These are phyloP conservation scores for Kwoniella sp. DNA, from an alignment of 768 basidiomycete genomes.

Conservation along the genomic window DNA sequence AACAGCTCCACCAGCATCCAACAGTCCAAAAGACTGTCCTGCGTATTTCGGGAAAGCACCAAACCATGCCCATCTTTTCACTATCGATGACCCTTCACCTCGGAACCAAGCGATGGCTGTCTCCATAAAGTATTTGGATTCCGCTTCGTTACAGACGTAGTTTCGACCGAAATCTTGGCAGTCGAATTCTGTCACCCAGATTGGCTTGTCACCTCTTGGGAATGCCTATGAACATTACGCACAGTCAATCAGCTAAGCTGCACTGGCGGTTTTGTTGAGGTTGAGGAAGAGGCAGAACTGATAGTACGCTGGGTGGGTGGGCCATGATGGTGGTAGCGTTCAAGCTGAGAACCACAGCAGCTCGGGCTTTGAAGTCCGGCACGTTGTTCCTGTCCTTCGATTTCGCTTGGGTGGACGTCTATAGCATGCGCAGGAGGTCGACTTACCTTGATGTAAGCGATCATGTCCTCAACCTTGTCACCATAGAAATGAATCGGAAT, in stretches of 20 bases:
- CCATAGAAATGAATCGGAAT: conserved; percentile 51
- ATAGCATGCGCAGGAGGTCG: too few relatives aligned
- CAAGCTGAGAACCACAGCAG: too few relatives aligned
- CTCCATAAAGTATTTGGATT: conserved; percentile 41
- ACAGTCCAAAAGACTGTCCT: conserved; percentile 30
- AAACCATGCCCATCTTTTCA: conserved; percentile 47
- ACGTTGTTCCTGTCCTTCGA: too few relatives aligned
- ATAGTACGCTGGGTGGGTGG: too few relatives aligned
- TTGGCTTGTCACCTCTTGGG: conserved; percentile 28
- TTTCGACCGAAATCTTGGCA: conserved; percentile 38
- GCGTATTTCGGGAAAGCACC: conserved; percentile 35
- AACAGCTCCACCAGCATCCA: conserved; percentile 30
- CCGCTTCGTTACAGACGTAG: conserved; percentile 25
- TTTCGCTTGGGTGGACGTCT: too few relatives aligned
- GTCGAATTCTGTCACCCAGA: conserved; percentile 40
- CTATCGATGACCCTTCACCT: conserved; percentile 27
- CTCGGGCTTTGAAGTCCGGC: too few relatives aligned
- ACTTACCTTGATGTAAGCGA: conserved; percentile 33
- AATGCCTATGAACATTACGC: conserved; percentile 18
- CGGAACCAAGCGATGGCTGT: conserved; percentile 34
- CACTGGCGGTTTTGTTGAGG: too few relatives aligned
- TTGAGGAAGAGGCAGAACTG: too few relatives aligned
- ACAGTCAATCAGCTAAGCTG: too few relatives aligned
- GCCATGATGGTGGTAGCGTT: too few relatives aligned
- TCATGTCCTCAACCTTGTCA: conserved; percentile 33